Base-by-base conservation (phyloP, 768 basidiomycete species). In the Leccinum obscurum region DNA sequence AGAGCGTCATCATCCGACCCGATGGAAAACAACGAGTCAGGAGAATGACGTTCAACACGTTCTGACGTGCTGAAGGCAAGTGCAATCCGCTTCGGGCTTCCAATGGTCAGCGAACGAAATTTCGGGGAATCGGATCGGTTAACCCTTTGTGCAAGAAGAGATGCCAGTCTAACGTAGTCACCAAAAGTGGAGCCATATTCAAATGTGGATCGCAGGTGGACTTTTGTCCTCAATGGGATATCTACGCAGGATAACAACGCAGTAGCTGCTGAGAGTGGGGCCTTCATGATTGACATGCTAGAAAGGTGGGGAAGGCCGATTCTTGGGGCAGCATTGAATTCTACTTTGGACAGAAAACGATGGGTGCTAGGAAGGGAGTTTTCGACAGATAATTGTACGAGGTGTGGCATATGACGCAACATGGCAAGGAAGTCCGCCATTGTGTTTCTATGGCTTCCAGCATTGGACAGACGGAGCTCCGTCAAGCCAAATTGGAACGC, bases 101-200 rank as follows among this genome's bases (percentile, higher is more conserved):
- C 9, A 20, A 20, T 44, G n/a, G n/a, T 20, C n/a, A 44, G 44
- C 10, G n/a, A 44, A 5, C n/a, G 10, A 44, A 44, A 44, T 44
- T 20, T 20, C 5, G 44, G 44, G 0, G 10, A 20, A 44, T 44
- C 44, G 2, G 44, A 6, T 20, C 1, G 44, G 44, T 2, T 20
- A 44, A 20, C 0, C 11, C n/a, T 44, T 44, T 0, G n/a, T 10
- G n/a, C 44, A 10, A 44, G 44, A 44, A 20, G n/a, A 20, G 10
- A 11, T 20, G 5, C 10, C 4, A 20, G 5, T 3, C 10, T 10
- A 20, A 2, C 9, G 0, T 0, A 44, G 10, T 11, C n/a, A 11
- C 11, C n/a, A 11, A n/a, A 15, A 10, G 9, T 44, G 41, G n/a
- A 41, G 39, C 35, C 35, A 34, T 15, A 39, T 39, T 17, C 15